A percentile compares a stretch with the other conserved stretches of the same genome.
Evolutionary conservation across 495 filamentous ascomycete species (phyloP).

Genomic region (Daldinia bambusicola): DNA sequence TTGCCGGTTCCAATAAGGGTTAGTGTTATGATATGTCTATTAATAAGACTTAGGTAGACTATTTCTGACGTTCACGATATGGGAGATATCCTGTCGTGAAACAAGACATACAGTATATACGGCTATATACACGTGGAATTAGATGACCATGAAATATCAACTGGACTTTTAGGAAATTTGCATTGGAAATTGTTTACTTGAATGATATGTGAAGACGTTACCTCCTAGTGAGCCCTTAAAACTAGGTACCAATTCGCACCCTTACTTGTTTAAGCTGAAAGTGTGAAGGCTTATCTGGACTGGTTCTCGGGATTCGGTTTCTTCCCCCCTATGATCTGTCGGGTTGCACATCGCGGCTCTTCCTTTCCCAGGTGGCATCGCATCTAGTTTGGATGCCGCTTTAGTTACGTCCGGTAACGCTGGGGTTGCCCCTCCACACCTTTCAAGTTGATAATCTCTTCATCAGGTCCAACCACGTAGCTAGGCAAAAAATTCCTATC

Average conservation of each 20-base stretch:
- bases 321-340: slow-evolving; percentile 15
- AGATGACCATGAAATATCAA: background rate
- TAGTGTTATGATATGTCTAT: slow-evolving; percentile 8
- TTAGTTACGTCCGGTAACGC: slow-evolving; percentile 45
- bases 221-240: background rate
- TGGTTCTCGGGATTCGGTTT: slow-evolving; percentile 42
- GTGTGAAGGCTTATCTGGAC: slow-evolving; percentile 32
- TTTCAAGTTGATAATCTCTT: slow-evolving; percentile 35
- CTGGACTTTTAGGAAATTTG: background rate
- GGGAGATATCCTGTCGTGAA: background rate
- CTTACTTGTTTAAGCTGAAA: slow-evolving; percentile 11
- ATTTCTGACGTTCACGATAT: background rate
- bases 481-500: slow-evolving; percentile 31
- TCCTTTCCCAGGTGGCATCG: slow-evolving; percentile 40
- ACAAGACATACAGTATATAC: background rate
- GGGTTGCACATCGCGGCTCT: slow-evolving; percentile 41
- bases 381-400: slow-evolving; percentile 46
- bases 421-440: slow-evolving; percentile 45
- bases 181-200: background rate
- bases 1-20: slow-evolving; percentile 17
- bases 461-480: slow-evolving; percentile 37
- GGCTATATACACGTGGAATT: background rate
- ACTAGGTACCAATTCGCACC: no score
- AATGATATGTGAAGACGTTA: background rate
- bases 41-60: background rate